A percentile compares a stretch with the other conserved stretches of the same genome.
These are phyloP conservation scores for Endoconidiophora polonica DNA, from an alignment of 2,329 filamentous ascomycete species.

Conservation along the genomic window DNA sequence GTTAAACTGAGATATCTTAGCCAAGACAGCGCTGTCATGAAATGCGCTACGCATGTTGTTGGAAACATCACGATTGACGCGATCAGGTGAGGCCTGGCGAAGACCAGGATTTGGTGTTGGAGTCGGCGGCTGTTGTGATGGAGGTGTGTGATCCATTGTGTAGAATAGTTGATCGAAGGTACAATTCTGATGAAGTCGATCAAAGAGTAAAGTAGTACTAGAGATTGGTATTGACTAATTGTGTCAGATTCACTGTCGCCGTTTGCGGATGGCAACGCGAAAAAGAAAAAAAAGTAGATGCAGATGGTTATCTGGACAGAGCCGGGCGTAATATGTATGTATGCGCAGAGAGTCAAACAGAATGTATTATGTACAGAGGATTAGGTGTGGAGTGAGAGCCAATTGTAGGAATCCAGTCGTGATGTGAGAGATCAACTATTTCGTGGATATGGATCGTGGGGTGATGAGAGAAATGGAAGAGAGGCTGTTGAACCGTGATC, in stretches of 20 bases:
- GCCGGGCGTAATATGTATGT: background rate
- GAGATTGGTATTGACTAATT: no score
- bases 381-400: no score
- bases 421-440: no score
- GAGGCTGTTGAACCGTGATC: no score
- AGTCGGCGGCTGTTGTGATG: background rate
- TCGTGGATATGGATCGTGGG: no score
- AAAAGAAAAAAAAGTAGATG: background rate
- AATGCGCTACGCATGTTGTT: slow-evolving; percentile 23
- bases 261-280: no score
- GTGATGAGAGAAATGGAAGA: no score
- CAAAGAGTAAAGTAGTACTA: no score
- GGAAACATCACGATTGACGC: slow-evolving; percentile 34
- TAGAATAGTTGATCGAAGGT: background rate
- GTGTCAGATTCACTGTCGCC: no score
- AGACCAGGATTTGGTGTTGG: slow-evolving; percentile 19
- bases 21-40: slow-evolving; percentile 45
- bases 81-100: slow-evolving; percentile 45
- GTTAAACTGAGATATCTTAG: slow-evolving; percentile 59
- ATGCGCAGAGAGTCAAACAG: no score
- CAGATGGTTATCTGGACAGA: background rate
- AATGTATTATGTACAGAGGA: no score
- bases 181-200: background rate
- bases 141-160: background rate
- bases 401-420: no score